These are phyloP conservation scores for Sonneratia caseolaris DNA, from an alignment of 345 rosid genomes.

Conservation along the genomic window DNA sequence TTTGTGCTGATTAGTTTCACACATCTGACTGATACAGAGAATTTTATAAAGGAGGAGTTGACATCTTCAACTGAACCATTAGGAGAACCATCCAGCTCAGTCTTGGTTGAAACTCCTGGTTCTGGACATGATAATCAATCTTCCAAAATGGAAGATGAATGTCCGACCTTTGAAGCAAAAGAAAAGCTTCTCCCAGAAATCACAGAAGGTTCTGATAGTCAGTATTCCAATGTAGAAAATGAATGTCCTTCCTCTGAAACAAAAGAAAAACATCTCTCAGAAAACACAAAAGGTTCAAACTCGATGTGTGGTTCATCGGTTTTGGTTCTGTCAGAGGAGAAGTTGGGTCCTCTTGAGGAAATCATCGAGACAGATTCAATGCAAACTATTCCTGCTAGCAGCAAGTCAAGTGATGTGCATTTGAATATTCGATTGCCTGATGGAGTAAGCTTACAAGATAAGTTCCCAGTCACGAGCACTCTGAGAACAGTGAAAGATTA, in stretches of 20 bases:
- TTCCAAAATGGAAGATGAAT: constrained; percentile 15
- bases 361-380: constrained; percentile 10
- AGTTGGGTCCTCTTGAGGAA: constrained; percentile 13
- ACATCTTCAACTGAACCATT: constrained; percentile 11
- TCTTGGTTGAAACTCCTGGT: constrained; percentile 4
- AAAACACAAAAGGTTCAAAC: constrained; percentile 11
- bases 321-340: constrained; percentile 17
- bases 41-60: constrained; percentile 19
- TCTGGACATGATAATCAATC: constrained; percentile 15
- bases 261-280: constrained; percentile 14
- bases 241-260: constrained; percentile 12
- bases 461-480: constrained; percentile 45
- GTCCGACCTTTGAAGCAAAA: constrained; percentile 10
- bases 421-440: constrained; percentile 66
- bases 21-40: constrained; percentile 8
- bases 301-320: constrained; percentile 10
- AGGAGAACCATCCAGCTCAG: constrained; percentile 16
- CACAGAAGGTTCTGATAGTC: constrained; percentile 14
- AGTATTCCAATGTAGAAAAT: constrained; percentile 17
- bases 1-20: constrained; percentile 7
- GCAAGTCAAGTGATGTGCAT: constrained; percentile 42
- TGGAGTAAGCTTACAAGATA: constrained; percentile 59
- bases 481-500: constrained; percentile 61
- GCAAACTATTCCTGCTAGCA: constrained; percentile 11
- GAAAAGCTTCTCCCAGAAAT: constrained; percentile 17